Conservation (phyloP, 345 rosid species). For the Clausena lansium region DNA sequence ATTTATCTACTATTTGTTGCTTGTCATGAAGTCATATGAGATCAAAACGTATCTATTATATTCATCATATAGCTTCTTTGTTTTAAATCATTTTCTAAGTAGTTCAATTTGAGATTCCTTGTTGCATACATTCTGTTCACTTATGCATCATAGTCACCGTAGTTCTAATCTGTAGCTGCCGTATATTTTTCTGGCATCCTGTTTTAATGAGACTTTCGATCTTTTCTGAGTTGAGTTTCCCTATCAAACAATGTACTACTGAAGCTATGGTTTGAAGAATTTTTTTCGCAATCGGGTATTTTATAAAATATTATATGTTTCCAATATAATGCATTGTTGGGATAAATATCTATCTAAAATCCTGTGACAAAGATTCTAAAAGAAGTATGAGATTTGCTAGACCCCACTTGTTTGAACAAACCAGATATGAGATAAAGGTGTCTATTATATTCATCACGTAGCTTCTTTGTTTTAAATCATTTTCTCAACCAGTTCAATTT, state of each 20-base stretch:
- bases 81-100: background rate
- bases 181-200: background rate
- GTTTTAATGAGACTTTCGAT: background rate
- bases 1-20: background rate
- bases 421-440: slow-evolving; percentile 35
- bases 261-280: background rate
- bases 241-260: background rate
- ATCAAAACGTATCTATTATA: background rate
- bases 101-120: background rate
- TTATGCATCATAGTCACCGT: too few species aligned
- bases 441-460: background rate
- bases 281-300: background rate
- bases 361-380: slow-evolving; percentile 65
- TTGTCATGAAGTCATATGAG: slow-evolving; percentile 11
- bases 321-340: background rate
- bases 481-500: background rate
- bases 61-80: background rate
- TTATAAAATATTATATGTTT: background rate
- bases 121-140: too few species aligned
- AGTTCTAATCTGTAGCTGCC: background rate
- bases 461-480: background rate
- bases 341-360: slow-evolving; percentile 22
- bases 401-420: slow-evolving; percentile 55
- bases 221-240: slow-evolving; percentile 1
- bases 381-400: slow-evolving; percentile 92